Conservation (phyloP, 2,329 filamentous ascomycete species). For the Colletotrichum sp. region DNA sequence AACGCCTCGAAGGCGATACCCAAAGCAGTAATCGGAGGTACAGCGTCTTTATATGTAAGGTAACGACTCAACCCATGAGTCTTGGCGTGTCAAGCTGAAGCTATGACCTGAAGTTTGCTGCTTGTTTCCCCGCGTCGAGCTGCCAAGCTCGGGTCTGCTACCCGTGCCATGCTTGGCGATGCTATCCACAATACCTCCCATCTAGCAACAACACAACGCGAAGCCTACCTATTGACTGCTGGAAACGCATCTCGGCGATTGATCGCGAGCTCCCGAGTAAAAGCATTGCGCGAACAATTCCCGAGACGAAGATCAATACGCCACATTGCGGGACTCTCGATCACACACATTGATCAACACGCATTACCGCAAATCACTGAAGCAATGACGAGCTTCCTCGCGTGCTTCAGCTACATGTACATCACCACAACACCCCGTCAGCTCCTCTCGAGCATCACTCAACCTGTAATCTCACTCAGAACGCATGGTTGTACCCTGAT, state of each 20-base stretch:
- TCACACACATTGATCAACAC: background rate
- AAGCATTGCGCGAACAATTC: background rate
- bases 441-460: background rate
- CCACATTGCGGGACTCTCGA: background rate
- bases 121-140: background rate
- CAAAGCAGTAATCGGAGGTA: background rate
- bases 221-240: background rate
- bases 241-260: background rate
- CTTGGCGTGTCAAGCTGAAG: background rate
- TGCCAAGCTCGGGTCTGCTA: background rate
- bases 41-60: fast-evolving
- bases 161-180: background rate
- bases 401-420: background rate
- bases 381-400: background rate
- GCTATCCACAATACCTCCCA: background rate
- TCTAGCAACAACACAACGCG: background rate
- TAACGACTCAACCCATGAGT: background rate
- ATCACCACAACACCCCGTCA: background rate
- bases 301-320: background rate
- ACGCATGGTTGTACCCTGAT: background rate
- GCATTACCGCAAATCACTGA: background rate
- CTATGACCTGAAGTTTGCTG: background rate
- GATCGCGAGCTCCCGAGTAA: background rate
- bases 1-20: background rate
- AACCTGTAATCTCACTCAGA: background rate